A percentile compares a stretch with the other conserved stretches of the same genome.
Evolutionary conservation across 441 rosid species (phyloP).

Genomic region (Croton setiger): DNA sequence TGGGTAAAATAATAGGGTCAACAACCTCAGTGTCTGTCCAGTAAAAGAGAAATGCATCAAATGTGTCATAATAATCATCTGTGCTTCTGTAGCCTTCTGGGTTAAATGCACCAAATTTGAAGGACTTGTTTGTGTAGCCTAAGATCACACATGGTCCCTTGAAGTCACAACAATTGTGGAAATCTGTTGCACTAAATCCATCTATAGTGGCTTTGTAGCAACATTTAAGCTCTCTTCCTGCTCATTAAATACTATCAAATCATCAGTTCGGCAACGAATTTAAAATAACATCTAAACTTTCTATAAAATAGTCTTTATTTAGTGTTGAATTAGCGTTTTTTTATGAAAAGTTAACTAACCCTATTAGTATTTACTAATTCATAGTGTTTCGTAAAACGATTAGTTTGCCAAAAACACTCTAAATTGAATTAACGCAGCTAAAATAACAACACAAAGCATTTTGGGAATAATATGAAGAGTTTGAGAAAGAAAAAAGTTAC

Average conservation of each 20-base stretch:
- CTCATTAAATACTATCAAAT: constrained; percentile 4
- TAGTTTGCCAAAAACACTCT: too few relatives aligned
- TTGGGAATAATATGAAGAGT: too few relatives aligned
- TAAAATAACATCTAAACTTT: background rate
- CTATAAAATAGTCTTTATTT: too few relatives aligned
- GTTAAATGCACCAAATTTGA: constrained; percentile 79
- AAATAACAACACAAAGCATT: too few relatives aligned
- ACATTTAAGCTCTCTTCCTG: constrained; percentile 72
- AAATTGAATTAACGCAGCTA: background rate
- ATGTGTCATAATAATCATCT: constrained; percentile 67
- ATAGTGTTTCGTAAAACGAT: too few relatives aligned
- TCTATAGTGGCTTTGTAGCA: constrained; percentile 69
- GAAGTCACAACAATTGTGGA: constrained; percentile 75
- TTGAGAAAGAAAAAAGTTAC: constrained; percentile 27
- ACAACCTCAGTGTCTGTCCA: constrained; percentile 37
- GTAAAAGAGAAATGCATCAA: constrained; percentile 83
- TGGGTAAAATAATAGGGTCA: constrained; percentile 48
- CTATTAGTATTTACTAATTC: too few relatives aligned
- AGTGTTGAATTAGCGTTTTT: too few relatives aligned
- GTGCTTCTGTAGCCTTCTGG: constrained; percentile 93
- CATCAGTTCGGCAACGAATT: background rate
- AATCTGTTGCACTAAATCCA: constrained; percentile 72
- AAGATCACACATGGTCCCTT: constrained; percentile 89
- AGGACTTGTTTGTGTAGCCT: constrained; percentile 57
- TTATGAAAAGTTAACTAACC: too few relatives aligned